Base-by-base conservation (phyloP, 2,329 filamentous ascomycete species). In the Diaporthe caulivora region DNA sequence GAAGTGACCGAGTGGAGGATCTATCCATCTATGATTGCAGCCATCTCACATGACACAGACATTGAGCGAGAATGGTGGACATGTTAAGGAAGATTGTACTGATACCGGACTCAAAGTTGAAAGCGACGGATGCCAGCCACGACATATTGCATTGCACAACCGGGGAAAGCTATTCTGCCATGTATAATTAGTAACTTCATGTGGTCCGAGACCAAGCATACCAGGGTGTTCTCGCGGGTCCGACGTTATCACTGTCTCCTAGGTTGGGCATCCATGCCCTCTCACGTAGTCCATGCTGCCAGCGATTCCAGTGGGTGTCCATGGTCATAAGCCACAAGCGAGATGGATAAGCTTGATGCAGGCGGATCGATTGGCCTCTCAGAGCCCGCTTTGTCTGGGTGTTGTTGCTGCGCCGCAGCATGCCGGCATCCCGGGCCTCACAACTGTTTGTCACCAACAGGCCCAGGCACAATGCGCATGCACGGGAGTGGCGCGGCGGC, bases 181-280 rank as follows among this genome's bases (percentile, higher is more conserved):
- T 67, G 62, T 67, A 67, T 67, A 40, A 67, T 53, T 67, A 67
- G 34, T 51, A 37, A 67, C 62, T 53, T 53, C 62, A 67, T 40
- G 40, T 67, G 62, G 47, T 67, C 62, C 62, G 62, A 67, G 47
- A 67, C 62, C 62, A 53, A 67, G 62, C 62, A 67, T 67, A 67
- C 21, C 62, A 67, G 29, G 62, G 62, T 67, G 62, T 67, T 67
- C 44, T 53, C 62, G 62, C 47, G 62, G n/a, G 26, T 53, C 53
- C 18, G 31, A 53, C 15, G 31, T 13, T 40, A 40, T 53, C 15
- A 40, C 3, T 40, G 31, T 47, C 13, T 21, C 47, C 47, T 7
- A 53, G 21, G 21, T 17, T 53, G 58, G 15, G 40, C 7, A 13
- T n/a, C 51, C 31, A 37, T 26, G 62, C 10, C 21, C 24, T 47